Evolutionary conservation across 306 rosid species (phyloP).

Genomic region (Lathyrus oleraceus): DNA sequence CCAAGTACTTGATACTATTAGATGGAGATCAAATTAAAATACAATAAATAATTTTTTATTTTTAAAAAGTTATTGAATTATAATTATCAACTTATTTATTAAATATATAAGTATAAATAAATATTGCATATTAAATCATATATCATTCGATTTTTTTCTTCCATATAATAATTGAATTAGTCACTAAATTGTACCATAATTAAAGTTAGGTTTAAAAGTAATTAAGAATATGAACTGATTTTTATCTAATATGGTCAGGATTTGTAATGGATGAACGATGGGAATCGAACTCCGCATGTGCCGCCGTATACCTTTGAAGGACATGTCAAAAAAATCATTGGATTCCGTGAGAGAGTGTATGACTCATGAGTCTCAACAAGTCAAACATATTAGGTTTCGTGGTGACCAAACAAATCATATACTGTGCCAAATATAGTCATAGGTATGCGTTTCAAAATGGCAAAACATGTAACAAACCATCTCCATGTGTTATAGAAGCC

Average conservation of each 20-base stretch:
- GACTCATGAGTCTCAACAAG: not conserved
- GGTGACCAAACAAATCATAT: constrained; percentile 1
- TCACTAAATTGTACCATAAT: too few species aligned
- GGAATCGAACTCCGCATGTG: not conserved
- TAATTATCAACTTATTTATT: too few species aligned
- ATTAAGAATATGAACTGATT: not conserved
- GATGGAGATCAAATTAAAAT: too few species aligned
- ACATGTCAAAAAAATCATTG: constrained; percentile 25
- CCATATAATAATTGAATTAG: too few species aligned
- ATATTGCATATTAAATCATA: too few species aligned
- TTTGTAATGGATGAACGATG: not conserved
- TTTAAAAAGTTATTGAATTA: too few species aligned
- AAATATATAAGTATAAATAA: too few species aligned
- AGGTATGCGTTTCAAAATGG: constrained; percentile 12
- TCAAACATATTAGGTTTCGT: constrained; percentile 34
- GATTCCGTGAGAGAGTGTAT: constrained; percentile 21
- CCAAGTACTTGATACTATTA: too few species aligned
- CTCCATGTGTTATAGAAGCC: constrained; percentile 34
- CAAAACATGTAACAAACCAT: not conserved
- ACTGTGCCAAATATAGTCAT: not conserved
- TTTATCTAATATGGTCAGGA: not conserved
- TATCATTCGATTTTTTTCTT: too few species aligned
- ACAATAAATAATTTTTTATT: too few species aligned
- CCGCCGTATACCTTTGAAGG: not conserved
- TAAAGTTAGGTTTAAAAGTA: too few species aligned